Base-by-base conservation (phyloP, 139 green algal genomes). In the Diplosphaera chodatii region DNA sequence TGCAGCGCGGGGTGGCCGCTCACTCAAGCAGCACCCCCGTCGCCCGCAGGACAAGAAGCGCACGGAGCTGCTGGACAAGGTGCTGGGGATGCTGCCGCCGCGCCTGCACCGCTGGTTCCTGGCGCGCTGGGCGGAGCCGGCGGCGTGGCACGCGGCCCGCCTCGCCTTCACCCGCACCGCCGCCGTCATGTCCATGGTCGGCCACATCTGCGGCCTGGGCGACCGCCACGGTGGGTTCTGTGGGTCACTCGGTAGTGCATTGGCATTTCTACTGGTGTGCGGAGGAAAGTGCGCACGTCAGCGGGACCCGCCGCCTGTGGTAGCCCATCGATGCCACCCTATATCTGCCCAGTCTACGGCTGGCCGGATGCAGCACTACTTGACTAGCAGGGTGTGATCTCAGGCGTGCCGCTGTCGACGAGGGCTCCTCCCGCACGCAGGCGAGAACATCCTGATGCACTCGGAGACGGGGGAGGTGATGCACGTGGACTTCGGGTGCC, bases 381-480 rank as follows among this genome's bases (percentile, higher is more conserved):
- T n/a, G n/a, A n/a, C n/a, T n/a, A n/a, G n/a, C n/a, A n/a, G n/a
- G n/a, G n/a, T n/a, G n/a, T n/a, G n/a, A n/a, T n/a, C n/a, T n/a
- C n/a, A n/a, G n/a, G n/a, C n/a, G n/a, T n/a, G n/a, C n/a, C n/a
- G n/a, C n/a, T n/a, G n/a, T n/a, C n/a, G n/a, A n/a, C n/a, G n/a
- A 8, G 10, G 37, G 10, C 8, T 59, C 16, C 48, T 18, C 48
- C 48, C 16, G 10, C 25, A 25, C 48, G 16, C 48, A 59, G 48
- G 91, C 1, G 95, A 99, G 76, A 99, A 99, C 86, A 85, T 99
- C 20, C 86, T 99, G 80, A 72, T 98, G 27, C 83, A 96, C 76
- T 66, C 31, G 1, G 30, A 33, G 32, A 80, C 37, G 25, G 83
- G 84, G 22, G 85, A 90, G 56, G 71, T 67, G 10, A 83, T 97